phyloP scores from a whole-genome alignment of 306 rosid species.

The Inga laurina region DNA sequence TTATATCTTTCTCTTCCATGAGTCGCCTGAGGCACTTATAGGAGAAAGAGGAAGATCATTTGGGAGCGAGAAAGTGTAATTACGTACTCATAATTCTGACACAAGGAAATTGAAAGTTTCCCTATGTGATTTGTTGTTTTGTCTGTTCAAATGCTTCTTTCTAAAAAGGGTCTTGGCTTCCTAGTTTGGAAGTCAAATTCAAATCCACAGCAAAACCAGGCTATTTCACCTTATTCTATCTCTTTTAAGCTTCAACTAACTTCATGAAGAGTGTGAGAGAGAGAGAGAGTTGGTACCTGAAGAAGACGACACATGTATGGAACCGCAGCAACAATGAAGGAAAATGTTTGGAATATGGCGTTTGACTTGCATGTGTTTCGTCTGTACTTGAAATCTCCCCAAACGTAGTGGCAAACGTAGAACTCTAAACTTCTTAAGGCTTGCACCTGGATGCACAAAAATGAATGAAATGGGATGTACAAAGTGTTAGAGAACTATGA shows the following conservation, averaged over 20 bases:
- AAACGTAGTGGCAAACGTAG: conserved; percentile 73
- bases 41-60: not conserved
- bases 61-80: not conserved
- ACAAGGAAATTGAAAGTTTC: not conserved
- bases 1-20: conserved; percentile 59
- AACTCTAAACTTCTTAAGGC: conserved; percentile 67
- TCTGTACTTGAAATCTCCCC: conserved; percentile 65
- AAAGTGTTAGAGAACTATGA: not conserved
- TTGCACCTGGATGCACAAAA: conserved; percentile 50
- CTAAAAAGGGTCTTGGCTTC: not conserved
- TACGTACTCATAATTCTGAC: not conserved
- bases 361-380: conserved; percentile 33
- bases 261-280: not conserved
- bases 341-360: conserved; percentile 46
- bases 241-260: not conserved
- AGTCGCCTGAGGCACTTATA: conserved; percentile 62
- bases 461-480: not conserved
- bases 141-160: not conserved
- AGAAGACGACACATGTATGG: conserved; percentile 69
- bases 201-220: not conserved
- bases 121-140: not conserved
- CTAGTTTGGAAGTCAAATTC: not conserved
- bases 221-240: not conserved
- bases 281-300: conserved; percentile 40
- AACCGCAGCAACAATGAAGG: conserved; percentile 50